Evolutionary conservation across 179 eudicot species (phyloP), one percentile per base, ranked within the genome.

Genomic region (Silene noctiflora): DNA sequence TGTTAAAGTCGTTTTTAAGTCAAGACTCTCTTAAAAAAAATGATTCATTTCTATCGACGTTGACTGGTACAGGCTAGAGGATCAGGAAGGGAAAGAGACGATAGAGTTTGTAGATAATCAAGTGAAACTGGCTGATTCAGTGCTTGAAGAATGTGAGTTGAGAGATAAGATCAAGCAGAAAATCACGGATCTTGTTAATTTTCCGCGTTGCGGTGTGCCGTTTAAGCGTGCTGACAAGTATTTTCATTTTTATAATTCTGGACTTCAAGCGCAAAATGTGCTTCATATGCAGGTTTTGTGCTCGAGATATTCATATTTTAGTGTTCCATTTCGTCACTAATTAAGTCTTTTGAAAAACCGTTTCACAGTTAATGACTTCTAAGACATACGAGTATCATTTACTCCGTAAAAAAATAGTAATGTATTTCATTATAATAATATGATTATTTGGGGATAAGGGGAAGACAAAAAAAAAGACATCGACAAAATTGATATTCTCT

Each of bases 221-320:
- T 91, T 87, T 76, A 88, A 85, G 83, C 88, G 83, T 16, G 91
- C 86, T 58, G 85, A 89, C 33, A 95, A 93, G 84, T 95, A 85
- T 79, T 95, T 95, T 72, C 91, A 91, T 86, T 93, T 86, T 71
- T 95, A 91, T 63, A 95, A 95, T 75, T 79, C 98, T 31, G 98
- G 99, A 39, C 91, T 95, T 75, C 99, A 95, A 81, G 85, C 99
- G 3, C 99, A 95, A 69, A 79, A 81, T 33, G 96, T 93, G 75
- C 93, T 93, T 60, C 91, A 86, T 71, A 87, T 95, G 78, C 97
- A 91, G 99, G 99, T 95, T 79, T 63, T 69, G 4, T 46, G 3
- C 72, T 20, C 17, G 4, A 67, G 2, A 25, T 0, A 64, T 27
- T 64, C 35, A 17, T 9, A 16, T 14, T 16, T 64, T 64, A 7